Evolutionary conservation across 2,329 filamentous ascomycete genomes (phyloP), one percentile per base, ranked within the genome.

Genomic region (Arthroderma sp.): DNA sequence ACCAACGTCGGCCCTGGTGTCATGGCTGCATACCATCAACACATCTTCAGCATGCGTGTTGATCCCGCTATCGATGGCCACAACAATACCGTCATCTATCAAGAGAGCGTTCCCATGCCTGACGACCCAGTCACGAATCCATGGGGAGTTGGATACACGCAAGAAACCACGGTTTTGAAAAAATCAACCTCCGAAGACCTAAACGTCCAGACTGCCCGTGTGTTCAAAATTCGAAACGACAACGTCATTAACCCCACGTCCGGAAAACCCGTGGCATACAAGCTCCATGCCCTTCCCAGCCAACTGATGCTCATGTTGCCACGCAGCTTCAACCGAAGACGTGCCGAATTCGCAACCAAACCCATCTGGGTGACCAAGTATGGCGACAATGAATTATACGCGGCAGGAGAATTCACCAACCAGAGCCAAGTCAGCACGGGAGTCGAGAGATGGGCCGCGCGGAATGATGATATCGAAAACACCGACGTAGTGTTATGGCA

Each of bases 1-100:
- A 84, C 79, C 0, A 73, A 82, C 36, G 78, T 84, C 4, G 77
- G 80, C 47, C 79, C 80, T 0, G 79, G 80, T 37, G 80, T 81
- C 10, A 73, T 85, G 31, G 81, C 80, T 2, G 68, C 70, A 0
- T 78, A 83, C 61, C 83, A 87, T 55, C 83, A 88, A 57, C 83
- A 87, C 61, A 82, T 86, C 59, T 85, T 88, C 64, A 79, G 74
- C 3, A 67, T 80, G 4, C 73, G 77, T 6, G 66, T 81, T 8
- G 77, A 81, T 54, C 77, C 77, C n/a, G 74, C 73, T 50, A 65
- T 78, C 40, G 75, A 75, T 47, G 77, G 77, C 0, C 68, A 70
- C 48, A 61, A 64, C 27, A 78, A 78, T 54, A 64, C 70, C 1
- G 59, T 78, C 29, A 67, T 74, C 45, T 74, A 81, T 54, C 68